Base-by-base conservation (phyloP, 2,329 filamentous ascomycete genomes). In the Xylaria sp. region DNA sequence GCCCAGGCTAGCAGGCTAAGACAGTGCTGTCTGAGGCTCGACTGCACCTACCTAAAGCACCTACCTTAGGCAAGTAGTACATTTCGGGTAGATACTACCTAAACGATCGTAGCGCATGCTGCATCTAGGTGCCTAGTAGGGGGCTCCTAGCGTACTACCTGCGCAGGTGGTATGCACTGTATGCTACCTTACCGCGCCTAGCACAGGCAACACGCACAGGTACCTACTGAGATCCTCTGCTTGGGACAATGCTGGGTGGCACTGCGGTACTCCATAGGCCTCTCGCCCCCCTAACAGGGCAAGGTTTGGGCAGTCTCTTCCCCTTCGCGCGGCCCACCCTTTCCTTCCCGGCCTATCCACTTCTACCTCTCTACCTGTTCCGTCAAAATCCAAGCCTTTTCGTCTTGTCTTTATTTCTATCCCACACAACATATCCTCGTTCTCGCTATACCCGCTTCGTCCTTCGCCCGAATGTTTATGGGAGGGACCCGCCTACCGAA, bases 301-400 rank as follows among this genome's bases (percentile, higher is more conserved):
- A 49, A n/a, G n/a, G n/a, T n/a, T n/a, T n/a, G 46, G 62, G 52
- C 60, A 65, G 60, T 57, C 49, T 60, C 63, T 63, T 57, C 60
- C 60, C 35, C 60, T 50, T 38, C 28, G 15, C 57, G 61, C 56
- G 61, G 53, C 53, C 61, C 63, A 62, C 63, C n/a, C 59, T 31
- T 53, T 42, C 49, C 50, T 56, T 65, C 58, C 49, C 50, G 17
- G 54, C 49, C 52, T 54, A 57, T 61, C 46, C 59, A 56, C 51
- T 57, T 55, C 61, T 50, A 56, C 38, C 61, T 58, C 61, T 58
- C 58, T 59, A 53, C 59, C 59, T 49, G 57, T 63, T 64, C 60
- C 46, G 60, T 60, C 59, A 60, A 52, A 47, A 55, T 49, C 61
- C 64, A 64, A 60, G 60, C 60, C 63, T 54, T 65, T 65, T 63